Percentiles rank a stretch among this genome's conserved stretches.
Conservation (phyloP, 1,284 basidiomycete genomes). For the Tausonia pullulans region DNA sequence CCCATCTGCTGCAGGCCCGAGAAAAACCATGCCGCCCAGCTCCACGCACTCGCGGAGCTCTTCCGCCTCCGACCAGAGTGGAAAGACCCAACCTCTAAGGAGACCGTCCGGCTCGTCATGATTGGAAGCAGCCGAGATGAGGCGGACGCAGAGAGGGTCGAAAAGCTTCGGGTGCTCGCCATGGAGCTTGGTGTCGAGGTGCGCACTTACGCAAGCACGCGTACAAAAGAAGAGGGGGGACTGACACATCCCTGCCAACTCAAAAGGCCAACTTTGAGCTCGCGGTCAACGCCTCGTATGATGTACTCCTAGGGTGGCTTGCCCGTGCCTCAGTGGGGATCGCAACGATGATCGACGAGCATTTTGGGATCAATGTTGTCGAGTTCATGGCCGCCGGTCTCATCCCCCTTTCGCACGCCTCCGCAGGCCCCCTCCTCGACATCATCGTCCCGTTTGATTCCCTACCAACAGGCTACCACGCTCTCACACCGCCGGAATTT, state of each 20-base stretch:
- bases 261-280: slow-evolving; percentile 59
- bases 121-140: slow-evolving; percentile 75
- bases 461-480: slow-evolving; percentile 60
- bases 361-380: slow-evolving; percentile 96
- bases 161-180: slow-evolving; percentile 49
- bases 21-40: slow-evolving; percentile 80
- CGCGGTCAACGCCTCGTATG: slow-evolving; percentile 70
- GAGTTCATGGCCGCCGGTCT: slow-evolving; percentile 96
- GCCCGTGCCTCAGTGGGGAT: slow-evolving; percentile 68
- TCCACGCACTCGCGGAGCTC: slow-evolving; percentile 56
- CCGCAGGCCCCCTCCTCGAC: slow-evolving; percentile 81
- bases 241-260: too few species aligned
- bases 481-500: slow-evolving; percentile 55
- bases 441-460: slow-evolving; percentile 64
- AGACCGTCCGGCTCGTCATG: slow-evolving; percentile 49
- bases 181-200: slow-evolving; percentile 56
- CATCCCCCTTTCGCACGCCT: slow-evolving; percentile 84
- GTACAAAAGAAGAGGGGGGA: too few species aligned
- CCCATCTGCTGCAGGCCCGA: slow-evolving; percentile 58
- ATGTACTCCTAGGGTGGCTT: slow-evolving; percentile 57
- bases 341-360: slow-evolving; percentile 97
- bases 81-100: slow-evolving; percentile 20
- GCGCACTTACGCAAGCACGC: slow-evolving; percentile 13
- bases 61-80: slow-evolving; percentile 50
- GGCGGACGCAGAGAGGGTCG: slow-evolving; percentile 60